Evolutionary conservation across 306 rosid species (phyloP).

Genomic region (Quercus glauca): DNA sequence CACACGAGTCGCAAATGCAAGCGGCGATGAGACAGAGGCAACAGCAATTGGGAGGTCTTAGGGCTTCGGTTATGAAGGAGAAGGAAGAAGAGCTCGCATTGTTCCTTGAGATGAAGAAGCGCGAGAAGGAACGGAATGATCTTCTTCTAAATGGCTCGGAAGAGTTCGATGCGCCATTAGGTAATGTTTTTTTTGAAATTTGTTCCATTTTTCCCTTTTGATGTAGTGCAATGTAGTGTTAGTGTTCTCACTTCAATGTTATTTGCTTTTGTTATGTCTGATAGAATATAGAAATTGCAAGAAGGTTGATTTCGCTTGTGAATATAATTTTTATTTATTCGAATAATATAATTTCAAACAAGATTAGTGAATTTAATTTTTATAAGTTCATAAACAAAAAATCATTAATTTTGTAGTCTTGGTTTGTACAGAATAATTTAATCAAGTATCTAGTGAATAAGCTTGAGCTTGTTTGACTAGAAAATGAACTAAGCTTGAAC

Average conservation of each 20-base stretch:
- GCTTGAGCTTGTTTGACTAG: too few species aligned
- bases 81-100: constrained; percentile 89
- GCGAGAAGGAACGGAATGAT: constrained; percentile 85
- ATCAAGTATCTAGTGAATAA: too few species aligned
- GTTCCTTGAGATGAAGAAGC: constrained; percentile 85
- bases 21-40: constrained; percentile 62
- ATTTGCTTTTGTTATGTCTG: not conserved
- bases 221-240: not conserved
- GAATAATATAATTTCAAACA: too few species aligned
- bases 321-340: too few species aligned
- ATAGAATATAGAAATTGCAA: constrained; percentile 3
- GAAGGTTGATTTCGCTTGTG: constrained; percentile 9
- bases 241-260: not conserved
- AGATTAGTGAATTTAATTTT: too few species aligned
- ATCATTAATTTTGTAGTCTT: too few species aligned
- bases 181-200: constrained; percentile 30
- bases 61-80: constrained; percentile 53
- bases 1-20: constrained; percentile 72
- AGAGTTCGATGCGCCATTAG: constrained; percentile 71
- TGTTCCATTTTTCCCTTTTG: not conserved
- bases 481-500: too few species aligned
- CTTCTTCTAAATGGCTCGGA: constrained; percentile 65
- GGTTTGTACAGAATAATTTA: too few species aligned
- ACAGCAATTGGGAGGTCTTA: constrained; percentile 45
- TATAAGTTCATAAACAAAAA: too few species aligned